Percentiles rank a stretch among this genome's conserved stretches.
Evolutionary conservation across 768 basidiomycete genomes (phyloP).

Genomic region (Lactifluus echinatus): DNA sequence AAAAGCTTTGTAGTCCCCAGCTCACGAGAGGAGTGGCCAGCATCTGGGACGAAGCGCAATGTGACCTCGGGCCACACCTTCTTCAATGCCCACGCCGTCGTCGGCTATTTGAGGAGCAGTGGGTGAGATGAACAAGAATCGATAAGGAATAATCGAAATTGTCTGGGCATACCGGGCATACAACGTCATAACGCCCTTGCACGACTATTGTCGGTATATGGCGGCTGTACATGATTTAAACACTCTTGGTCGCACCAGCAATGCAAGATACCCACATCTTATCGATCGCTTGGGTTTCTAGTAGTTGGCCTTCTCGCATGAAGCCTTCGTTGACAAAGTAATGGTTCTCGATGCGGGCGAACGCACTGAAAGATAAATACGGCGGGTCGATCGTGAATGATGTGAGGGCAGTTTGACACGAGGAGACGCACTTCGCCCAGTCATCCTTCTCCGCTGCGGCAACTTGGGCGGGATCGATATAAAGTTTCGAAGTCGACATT

Average conservation of each 20-base stretch:
- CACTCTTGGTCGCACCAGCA: not conserved
- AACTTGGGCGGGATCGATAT: constrained; percentile 59
- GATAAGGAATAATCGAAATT: constrained; percentile 24
- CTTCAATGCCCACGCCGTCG: constrained; percentile 74
- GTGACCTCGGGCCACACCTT: constrained; percentile 77
- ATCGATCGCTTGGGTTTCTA: constrained; percentile 76
- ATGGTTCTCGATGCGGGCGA: constrained; percentile 85
- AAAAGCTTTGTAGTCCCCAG: constrained; percentile 57
- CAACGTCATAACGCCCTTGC: constrained; percentile 83
- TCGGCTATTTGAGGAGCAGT: constrained; percentile 39
- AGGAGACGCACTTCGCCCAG: constrained; percentile 57
- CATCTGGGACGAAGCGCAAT: constrained; percentile 70
- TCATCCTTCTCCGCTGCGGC: constrained; percentile 61
- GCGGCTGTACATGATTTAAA: constrained; percentile 43
- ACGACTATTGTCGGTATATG: constrained; percentile 78
- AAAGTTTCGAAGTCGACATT: constrained; percentile 74
- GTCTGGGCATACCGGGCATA: constrained; percentile 57
- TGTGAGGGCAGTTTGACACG: not conserved
- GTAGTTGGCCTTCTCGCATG: constrained; percentile 80
- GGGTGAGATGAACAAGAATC: not conserved
- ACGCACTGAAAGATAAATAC: constrained; percentile 47
- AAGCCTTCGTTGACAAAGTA: constrained; percentile 89
- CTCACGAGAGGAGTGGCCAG: constrained; percentile 82
- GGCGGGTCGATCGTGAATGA: not conserved
- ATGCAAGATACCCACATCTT: constrained; percentile 53